Conservation (phyloP, 176 grass and related monocot genomes). For the Zoysia pacifica region DNA sequence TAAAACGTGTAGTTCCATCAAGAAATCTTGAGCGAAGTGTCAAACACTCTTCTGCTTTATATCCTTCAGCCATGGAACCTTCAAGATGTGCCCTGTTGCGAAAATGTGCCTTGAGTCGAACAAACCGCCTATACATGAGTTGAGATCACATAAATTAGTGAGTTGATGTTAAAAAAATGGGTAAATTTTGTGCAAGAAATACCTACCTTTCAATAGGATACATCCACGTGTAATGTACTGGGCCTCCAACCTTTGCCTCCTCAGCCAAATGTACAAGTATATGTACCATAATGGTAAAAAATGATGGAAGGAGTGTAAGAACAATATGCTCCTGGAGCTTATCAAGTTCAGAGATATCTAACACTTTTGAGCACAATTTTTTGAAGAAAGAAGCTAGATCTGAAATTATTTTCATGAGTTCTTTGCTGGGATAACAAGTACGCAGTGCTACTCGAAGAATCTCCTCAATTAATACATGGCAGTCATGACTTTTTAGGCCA, state of each 20-base stretch:
- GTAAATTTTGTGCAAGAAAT: neutral
- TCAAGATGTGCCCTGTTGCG: conserved; percentile 23
- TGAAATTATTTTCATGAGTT: conserved; percentile 2
- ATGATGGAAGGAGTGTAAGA: conserved; percentile 11
- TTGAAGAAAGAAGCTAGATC: conserved; percentile 31
- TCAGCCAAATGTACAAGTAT: conserved; percentile 33
- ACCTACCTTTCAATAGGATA: conserved; percentile 38
- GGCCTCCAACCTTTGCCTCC: conserved; percentile 29
- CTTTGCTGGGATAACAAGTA: conserved; percentile 1
- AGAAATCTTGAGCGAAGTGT: conserved; percentile 24
- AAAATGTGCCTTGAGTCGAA: conserved; percentile 16
- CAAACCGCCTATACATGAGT: conserved; percentile 9
- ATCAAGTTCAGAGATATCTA: conserved; percentile 19
- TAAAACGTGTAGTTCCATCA: neutral
- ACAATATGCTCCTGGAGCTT: conserved; percentile 23
- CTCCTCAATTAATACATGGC: conserved; percentile 31
- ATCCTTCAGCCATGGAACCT: conserved; percentile 40
- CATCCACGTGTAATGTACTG: conserved; percentile 36
- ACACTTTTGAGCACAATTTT: conserved; percentile 21
- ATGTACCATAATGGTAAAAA: conserved; percentile 40
- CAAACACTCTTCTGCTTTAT: conserved; percentile 21
- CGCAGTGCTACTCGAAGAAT: conserved; percentile 30
- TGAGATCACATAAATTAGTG: neutral
- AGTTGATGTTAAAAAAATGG: neutral
- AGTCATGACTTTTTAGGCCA: conserved; percentile 39